Conservation (phyloP, 2,329 filamentous ascomycete species). For the Botrytis pseudocinerea region DNA sequence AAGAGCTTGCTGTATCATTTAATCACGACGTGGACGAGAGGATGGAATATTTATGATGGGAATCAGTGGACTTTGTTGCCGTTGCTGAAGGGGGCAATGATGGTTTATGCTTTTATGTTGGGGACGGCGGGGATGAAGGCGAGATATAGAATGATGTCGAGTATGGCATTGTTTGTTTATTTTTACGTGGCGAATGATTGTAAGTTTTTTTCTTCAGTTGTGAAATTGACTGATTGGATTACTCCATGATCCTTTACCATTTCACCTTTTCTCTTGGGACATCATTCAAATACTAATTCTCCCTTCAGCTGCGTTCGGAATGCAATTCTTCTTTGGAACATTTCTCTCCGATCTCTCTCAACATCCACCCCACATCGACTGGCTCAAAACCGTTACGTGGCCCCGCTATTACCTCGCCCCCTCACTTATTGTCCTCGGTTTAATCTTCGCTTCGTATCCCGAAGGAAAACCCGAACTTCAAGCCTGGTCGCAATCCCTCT, state of each 20-base stretch:
- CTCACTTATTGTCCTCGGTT: slow-evolving; percentile 52
- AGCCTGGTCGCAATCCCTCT: slow-evolving; percentile 54
- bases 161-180: slow-evolving; percentile 51
- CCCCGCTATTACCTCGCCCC: slow-evolving; percentile 49
- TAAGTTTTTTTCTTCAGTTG: slow-evolving; percentile 23
- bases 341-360: slow-evolving; percentile 62
- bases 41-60: slow-evolving; percentile 54
- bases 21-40: slow-evolving; percentile 53
- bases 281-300: not conserved
- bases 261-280: too few relatives aligned
- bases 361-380: slow-evolving; percentile 50
- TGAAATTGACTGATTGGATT: not conserved
- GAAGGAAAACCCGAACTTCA: slow-evolving; percentile 55
- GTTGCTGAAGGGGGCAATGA: slow-evolving; percentile 55
- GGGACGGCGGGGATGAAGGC: slow-evolving; percentile 52
- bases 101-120: slow-evolving; percentile 55
- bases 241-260: not conserved
- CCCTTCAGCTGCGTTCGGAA: slow-evolving; percentile 49
- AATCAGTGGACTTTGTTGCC: slow-evolving; percentile 60
- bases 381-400: slow-evolving; percentile 47
- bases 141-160: slow-evolving; percentile 50
- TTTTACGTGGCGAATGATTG: slow-evolving; percentile 44
- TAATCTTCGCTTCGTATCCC: slow-evolving; percentile 61
- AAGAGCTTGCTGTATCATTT: slow-evolving; percentile 48
- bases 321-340: slow-evolving; percentile 63